These are phyloP conservation scores for Solanum verrucosum DNA, from an alignment of 257 asterid species.

Conservation along the genomic window DNA sequence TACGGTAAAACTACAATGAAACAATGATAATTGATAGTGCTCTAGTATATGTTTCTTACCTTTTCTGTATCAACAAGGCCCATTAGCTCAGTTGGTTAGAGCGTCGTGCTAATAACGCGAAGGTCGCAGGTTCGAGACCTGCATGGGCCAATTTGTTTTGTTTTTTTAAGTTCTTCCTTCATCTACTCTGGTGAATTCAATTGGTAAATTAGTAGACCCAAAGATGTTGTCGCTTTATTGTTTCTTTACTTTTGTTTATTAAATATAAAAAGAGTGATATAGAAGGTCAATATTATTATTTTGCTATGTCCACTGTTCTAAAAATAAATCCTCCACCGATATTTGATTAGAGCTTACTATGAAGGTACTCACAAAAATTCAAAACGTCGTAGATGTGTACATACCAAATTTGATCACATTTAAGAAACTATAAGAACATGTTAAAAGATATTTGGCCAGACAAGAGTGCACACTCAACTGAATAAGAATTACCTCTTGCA, in stretches of 20 bases:
- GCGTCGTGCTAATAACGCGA: constrained; percentile 32
- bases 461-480: neutral
- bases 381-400: neutral
- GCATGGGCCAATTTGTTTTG: constrained; percentile 15
- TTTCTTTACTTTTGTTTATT: no score
- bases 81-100: constrained; percentile 15
- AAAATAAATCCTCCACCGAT: neutral
- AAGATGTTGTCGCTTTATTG: neutral
- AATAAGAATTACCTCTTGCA: neutral
- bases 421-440: neutral
- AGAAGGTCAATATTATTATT: no score
- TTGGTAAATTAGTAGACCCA: neutral
- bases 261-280: no score
- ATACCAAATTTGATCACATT: neutral
- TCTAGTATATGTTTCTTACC: no score
- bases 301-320: neutral
- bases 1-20: neutral
- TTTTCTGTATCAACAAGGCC: neutral
- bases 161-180: neutral
- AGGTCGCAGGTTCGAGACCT: constrained; percentile 35
- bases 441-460: neutral
- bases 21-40: neutral
- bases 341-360: neutral
- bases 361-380: no score
- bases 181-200: neutral